Base-by-base conservation (phyloP, 2,329 filamentous ascomycete genomes). In the Dothidotthia symphoricarpi region DNA sequence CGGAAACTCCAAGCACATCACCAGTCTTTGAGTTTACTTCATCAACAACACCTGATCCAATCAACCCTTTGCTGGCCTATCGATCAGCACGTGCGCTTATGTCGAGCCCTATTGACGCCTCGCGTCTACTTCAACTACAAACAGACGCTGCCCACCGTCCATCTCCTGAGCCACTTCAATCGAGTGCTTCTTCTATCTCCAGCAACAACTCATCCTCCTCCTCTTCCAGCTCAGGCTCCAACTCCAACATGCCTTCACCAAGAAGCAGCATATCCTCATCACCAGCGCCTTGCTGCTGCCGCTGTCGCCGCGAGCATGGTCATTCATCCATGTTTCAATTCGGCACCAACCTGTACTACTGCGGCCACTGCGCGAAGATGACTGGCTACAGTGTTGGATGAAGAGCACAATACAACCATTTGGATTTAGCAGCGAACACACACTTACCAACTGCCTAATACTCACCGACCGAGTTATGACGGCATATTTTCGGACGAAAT, bases 321-420 rank as follows among this genome's bases (percentile, higher is more conserved):
- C 31, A 24, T 12, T 41, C 34, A 28, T 48, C 53, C 44, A 67
- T 69, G 63, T 55, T 67, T 47, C 53, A 59, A 16, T 65, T 64
- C 39, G 63, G 64, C 36, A 61, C 62, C 36, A 69, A 68, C 43
- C 53, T 61, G 22, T 68, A 67, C 53, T 69, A 69, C 52, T 69
- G 67, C 51, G 54, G 37, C 31, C 67, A 68, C 47, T 69, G 67
- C 41, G 66, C 67, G 35, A 55, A 44, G 36, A 64, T 69, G 53
- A 61, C 62, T 3, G 67, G 67, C 35, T 69, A 68, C 53, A 57
- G 52, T 38, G 49, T 53, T 24, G 61, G 61, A 19, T 66, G 63
- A 66, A 47, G 17, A 13, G 25, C 10, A 6, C 28, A 13, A 3
- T 3, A 13, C 6, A 27, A 27, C 25, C 12, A 33, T 24, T 13